Conservation (phyloP, 345 rosid genomes). For the Heritiera littoralis region DNA sequence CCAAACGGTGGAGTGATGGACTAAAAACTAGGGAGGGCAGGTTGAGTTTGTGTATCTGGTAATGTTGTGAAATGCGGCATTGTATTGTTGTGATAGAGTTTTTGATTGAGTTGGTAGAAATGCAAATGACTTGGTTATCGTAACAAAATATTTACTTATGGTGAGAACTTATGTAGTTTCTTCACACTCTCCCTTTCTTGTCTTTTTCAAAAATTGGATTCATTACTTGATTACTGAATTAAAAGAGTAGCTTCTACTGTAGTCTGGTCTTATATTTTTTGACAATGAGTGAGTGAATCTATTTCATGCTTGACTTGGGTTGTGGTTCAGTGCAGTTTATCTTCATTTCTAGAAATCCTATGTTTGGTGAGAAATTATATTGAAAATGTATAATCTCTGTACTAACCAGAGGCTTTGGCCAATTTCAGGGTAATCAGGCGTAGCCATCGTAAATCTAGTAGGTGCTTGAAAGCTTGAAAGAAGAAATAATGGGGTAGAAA, state of each 20-base stretch:
- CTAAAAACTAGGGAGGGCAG: slow-evolving; percentile 19
- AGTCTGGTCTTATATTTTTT: background rate
- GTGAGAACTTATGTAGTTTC: background rate
- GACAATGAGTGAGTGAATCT: background rate
- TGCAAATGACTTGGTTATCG: background rate
- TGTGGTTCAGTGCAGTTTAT: background rate
- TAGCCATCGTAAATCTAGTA: too few species aligned
- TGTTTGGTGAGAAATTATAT: background rate
- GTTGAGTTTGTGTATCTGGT: slow-evolving; percentile 3
- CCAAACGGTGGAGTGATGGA: slow-evolving; percentile 2
- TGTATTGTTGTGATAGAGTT: slow-evolving; percentile 26
- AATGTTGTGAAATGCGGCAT: slow-evolving; percentile 36
- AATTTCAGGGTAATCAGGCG: too few species aligned
- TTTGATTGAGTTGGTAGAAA: slow-evolving; percentile 30
- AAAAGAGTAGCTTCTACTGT: background rate
- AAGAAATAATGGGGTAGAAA: too few species aligned
- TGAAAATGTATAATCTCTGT: background rate
- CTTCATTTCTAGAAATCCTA: background rate
- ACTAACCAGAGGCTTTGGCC: background rate
- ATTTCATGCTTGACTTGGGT: background rate
- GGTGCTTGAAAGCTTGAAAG: too few species aligned
- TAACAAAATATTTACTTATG: background rate
- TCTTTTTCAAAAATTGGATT: background rate
- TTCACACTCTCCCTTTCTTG: background rate
- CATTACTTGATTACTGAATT: background rate